A percentile compares a stretch with the other conserved stretches of the same genome.
Conservation (phyloP, 2,329 filamentous ascomycete species). For the Apiospora saccharicola region DNA sequence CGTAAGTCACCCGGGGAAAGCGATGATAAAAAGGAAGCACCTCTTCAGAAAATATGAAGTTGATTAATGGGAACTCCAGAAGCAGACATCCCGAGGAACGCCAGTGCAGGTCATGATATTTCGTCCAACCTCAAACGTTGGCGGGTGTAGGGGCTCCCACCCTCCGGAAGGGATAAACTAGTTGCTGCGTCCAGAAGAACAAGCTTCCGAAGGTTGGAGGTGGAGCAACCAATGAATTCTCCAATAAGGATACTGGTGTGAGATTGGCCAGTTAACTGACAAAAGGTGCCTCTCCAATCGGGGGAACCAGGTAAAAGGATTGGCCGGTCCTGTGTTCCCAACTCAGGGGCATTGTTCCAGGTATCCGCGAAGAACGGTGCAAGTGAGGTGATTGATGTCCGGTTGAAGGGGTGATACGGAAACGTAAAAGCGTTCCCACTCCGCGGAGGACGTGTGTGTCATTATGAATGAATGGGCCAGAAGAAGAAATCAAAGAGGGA, state of each 20-base stretch:
- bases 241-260: background rate
- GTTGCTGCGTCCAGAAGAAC: background rate
- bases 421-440: background rate
- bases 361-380: background rate
- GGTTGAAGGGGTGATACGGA: background rate
- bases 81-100: background rate
- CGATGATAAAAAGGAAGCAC: background rate
- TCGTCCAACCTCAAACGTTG: background rate
- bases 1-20: background rate
- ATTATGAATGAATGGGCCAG: background rate
- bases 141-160: background rate
- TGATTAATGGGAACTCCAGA: background rate
- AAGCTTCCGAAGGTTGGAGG: background rate
- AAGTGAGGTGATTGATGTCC: background rate
- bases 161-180: constrained; percentile 3
- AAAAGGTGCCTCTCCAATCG: background rate
- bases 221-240: background rate
- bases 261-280: background rate
- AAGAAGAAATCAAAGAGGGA: constrained; percentile 23
- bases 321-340: background rate
- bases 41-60: background rate
- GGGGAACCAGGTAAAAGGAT: background rate
- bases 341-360: background rate
- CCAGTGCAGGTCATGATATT: background rate
- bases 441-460: background rate